Base-by-base conservation (phyloP, 306 rosid species). In the Macrotyloma uniflorum region DNA sequence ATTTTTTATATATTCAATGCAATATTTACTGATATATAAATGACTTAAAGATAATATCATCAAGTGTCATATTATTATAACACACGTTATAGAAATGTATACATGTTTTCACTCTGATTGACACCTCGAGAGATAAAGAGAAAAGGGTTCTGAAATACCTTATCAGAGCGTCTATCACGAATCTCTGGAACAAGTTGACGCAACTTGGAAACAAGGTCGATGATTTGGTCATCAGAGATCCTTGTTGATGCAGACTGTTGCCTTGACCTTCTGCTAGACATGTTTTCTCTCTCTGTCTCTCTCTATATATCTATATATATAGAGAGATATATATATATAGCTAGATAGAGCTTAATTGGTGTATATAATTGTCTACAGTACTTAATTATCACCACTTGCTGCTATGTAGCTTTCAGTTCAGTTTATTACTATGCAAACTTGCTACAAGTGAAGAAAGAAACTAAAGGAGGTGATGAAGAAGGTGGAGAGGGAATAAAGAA, bases 121-220 rank as follows among this genome's bases (percentile, higher is more conserved):
- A 23, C 7, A 53, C 26, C 15, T 20, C 19, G 59, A 51, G 20
- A 53, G 30, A 53, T 8, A 53, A 22, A 26, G 36, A 28, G 40
- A 61, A 38, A 15, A 16, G 16, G 38, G 20, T 62, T n/a, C 4
- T 14, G 4, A 16, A 43, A 47, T 22, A 95, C 99, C 99, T 91
- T 95, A 65, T 88, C 90, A 49, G 99, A 86, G 79, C 97, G 98
- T 76, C 98, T 87, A 62, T 87, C 77, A 18, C 91, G 91, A 75
- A 95, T 92, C 92, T 95, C 99, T 68, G 99, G 99, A 74, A 95
- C 98, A 69, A 93, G 98, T 80, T 91, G 98, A 55, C 99, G 99
- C 84, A 95, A 82, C 90, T 93, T 92, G 57, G 99, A 87, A 75
- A 95, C 90, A 62, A 95, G 98, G 10, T 95, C 93, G 47, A 95